Percentiles rank a stretch among this genome's conserved stretches.
These are phyloP conservation scores for Xerocomellus amylosporus DNA, from an alignment of 768 basidiomycete species.

Conservation along the genomic window DNA sequence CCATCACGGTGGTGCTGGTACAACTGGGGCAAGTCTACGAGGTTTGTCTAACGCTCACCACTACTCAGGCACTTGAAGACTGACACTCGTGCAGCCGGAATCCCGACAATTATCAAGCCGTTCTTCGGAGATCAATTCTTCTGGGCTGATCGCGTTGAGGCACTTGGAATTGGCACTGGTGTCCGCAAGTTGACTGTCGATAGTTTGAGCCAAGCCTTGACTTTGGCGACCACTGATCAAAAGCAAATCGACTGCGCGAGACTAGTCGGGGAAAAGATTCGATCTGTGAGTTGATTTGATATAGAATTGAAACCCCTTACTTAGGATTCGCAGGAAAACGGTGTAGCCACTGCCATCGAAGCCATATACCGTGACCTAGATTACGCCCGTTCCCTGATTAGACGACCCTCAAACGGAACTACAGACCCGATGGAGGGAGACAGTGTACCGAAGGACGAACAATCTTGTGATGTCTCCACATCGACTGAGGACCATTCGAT, in stretches of 20 bases:
- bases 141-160: conserved; percentile 98
- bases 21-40: conserved; percentile 90
- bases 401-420: conserved; percentile 39
- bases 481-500: conserved; percentile 33
- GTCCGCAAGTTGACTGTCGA: conserved; percentile 86
- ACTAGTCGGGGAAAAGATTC: conserved; percentile 82
- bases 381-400: conserved; percentile 86
- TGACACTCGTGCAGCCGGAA: conserved; percentile 56
- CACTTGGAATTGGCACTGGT: conserved; percentile 84
- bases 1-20: conserved; percentile 97
- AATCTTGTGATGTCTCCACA: conserved; percentile 26
- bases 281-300: conserved; percentile 49
- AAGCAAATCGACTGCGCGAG: conserved; percentile 88
- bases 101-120: conserved; percentile 93
- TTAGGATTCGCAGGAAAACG: conserved; percentile 70
- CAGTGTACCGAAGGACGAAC: conserved; percentile 31
- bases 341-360: conserved; percentile 91
- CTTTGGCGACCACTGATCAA: conserved; percentile 77
- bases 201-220: conserved; percentile 72
- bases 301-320: background rate
- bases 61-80: background rate
- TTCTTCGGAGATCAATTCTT: conserved; percentile 99
- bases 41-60: conserved; percentile 45
- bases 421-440: conserved; percentile 21
- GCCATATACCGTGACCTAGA: conserved; percentile 95